Conservation (phyloP, 208 protist species). For the Acanthamoeba lugdunensis region DNA sequence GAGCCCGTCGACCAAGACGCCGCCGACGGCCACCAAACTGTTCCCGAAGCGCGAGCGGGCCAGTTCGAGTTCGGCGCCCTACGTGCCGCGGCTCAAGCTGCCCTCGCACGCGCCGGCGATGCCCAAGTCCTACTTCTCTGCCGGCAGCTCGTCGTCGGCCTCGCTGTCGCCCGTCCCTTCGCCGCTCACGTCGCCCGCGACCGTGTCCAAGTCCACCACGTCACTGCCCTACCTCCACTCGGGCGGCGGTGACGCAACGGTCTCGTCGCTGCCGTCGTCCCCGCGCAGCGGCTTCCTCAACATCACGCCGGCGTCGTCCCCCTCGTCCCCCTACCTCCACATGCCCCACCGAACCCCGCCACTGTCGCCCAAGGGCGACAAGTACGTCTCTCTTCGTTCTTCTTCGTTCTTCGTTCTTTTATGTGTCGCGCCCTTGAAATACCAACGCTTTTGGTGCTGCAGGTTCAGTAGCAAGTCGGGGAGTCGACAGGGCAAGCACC, state of each 20-base stretch:
- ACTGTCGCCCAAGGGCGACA: conserved; percentile 36
- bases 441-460: background rate
- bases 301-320: conserved; percentile 13
- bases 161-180: background rate
- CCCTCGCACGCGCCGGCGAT: background rate
- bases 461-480: background rate
- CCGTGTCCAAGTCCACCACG: background rate
- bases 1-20: background rate
- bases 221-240: background rate
- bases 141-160: background rate
- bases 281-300: background rate
- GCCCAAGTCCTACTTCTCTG: conserved; percentile 37
- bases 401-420: background rate
- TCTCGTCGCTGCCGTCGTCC: background rate
- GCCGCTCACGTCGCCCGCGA: background rate
- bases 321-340: background rate
- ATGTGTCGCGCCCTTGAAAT: background rate
- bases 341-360: conserved; percentile 29
- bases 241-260: background rate
- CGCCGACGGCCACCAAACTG: background rate
- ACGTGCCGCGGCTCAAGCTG: conserved; percentile 49
- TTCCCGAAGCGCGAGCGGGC: conserved; percentile 42
- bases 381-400: background rate
- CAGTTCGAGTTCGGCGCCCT: conserved; percentile 10
- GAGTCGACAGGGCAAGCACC: background rate